Conservation (phyloP, 2,329 filamentous ascomycete genomes). For the Colletotrichum caudatum region DNA sequence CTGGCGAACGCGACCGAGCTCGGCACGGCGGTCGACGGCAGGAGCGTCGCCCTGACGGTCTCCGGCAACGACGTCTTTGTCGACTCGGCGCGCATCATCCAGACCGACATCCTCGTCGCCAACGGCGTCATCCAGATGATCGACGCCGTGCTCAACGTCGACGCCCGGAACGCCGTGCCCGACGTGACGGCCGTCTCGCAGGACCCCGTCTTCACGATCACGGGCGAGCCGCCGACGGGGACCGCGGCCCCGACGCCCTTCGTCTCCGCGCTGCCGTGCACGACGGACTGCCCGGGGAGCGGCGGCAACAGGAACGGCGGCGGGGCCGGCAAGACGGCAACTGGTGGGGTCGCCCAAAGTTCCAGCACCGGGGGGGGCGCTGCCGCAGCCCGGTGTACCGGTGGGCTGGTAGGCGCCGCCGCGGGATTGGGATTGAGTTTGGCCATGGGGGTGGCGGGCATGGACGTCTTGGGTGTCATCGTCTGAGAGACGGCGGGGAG, state of each 20-base stretch:
- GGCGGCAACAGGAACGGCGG: slow-evolving; percentile 23
- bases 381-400: slow-evolving; percentile 32
- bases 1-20: slow-evolving; percentile 24
- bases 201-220: slow-evolving; percentile 47
- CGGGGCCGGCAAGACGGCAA: slow-evolving; percentile 19
- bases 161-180: slow-evolving; percentile 45
- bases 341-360: slow-evolving; percentile 24
- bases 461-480: slow-evolving; percentile 28
- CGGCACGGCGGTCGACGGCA: slow-evolving; percentile 19
- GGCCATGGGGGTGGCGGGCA: slow-evolving; percentile 26
- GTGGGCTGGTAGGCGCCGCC: slow-evolving; percentile 2
- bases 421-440: slow-evolving; percentile 34
- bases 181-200: slow-evolving; percentile 52
- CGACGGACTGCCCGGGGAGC: slow-evolving; percentile 52
- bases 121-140: slow-evolving; percentile 71
- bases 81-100: slow-evolving; percentile 64
- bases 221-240: slow-evolving; percentile 35
- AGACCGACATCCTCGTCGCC: slow-evolving; percentile 65
- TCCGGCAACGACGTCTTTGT: slow-evolving; percentile 59
- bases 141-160: slow-evolving; percentile 62
- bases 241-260: slow-evolving; percentile 55
- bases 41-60: slow-evolving; percentile 30
- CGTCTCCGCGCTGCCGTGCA: slow-evolving; percentile 58
- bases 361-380: slow-evolving; percentile 34
- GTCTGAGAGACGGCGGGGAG: slow-evolving; percentile 12